These are phyloP conservation scores for Myochromella boudieri DNA, from an alignment of 768 basidiomycete species.

Conservation along the genomic window DNA sequence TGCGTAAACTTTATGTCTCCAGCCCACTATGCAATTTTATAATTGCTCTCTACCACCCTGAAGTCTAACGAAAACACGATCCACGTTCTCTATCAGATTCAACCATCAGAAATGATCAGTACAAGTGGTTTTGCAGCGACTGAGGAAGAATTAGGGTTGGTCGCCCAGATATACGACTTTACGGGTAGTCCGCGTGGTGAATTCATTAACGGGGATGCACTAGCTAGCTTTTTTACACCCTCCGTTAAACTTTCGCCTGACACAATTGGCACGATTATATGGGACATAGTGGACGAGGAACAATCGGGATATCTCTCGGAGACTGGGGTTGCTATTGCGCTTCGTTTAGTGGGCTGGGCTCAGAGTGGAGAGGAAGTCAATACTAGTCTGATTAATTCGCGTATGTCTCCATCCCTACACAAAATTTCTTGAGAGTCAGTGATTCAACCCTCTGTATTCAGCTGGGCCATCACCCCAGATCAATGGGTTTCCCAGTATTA, in stretches of 20 bases:
- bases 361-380: slow-evolving; percentile 49
- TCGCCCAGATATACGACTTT: slow-evolving; percentile 25
- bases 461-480: slow-evolving; percentile 51
- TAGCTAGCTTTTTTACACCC: slow-evolving; percentile 56
- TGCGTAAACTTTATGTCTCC: too few relatives aligned
- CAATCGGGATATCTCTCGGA: slow-evolving; percentile 55
- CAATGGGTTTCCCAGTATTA: slow-evolving; percentile 23
- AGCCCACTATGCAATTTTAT: too few relatives aligned
- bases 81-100: too few relatives aligned
- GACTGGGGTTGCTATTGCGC: slow-evolving; percentile 55
- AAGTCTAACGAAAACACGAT: too few relatives aligned
- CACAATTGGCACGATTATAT: slow-evolving; percentile 59
- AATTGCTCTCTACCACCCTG: too few relatives aligned
- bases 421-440: background rate
- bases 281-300: slow-evolving; percentile 62
- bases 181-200: slow-evolving; percentile 23
- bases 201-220: slow-evolving; percentile 38
- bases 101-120: background rate
- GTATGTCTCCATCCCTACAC: slow-evolving; percentile 34
- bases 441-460: slow-evolving; percentile 23
- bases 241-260: slow-evolving; percentile 49
- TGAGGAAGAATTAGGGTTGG: slow-evolving; percentile 31
- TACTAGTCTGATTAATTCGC: slow-evolving; percentile 38
- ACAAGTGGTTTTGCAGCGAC: slow-evolving; percentile 21
- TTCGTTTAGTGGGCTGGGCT: slow-evolving; percentile 65